Conservation (phyloP, 2,329 filamentous ascomycete genomes). For the Fusarium buxicola region DNA sequence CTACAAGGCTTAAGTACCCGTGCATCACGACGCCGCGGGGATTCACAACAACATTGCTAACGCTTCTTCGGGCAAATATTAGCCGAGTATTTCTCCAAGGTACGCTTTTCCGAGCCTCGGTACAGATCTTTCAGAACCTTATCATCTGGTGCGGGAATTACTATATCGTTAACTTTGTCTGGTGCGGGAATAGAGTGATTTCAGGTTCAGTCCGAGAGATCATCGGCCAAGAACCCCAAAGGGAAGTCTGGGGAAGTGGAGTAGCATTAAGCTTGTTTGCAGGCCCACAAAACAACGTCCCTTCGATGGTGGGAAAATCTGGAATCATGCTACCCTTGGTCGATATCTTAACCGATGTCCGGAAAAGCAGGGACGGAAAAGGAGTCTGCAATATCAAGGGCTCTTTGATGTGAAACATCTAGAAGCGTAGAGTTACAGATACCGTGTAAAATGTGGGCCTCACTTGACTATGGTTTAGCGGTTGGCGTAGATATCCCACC, state of each 20-base stretch:
- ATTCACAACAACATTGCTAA: neutral
- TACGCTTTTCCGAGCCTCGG: neutral
- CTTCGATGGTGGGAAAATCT: constrained; percentile 14
- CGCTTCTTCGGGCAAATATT: neutral
- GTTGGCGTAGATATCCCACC: too few species aligned
- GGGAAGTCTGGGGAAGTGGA: neutral
- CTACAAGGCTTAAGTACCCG: neutral
- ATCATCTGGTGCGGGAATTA: neutral
- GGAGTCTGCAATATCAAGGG: neutral
- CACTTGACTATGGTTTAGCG: too few species aligned
- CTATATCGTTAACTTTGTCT: too few species aligned
- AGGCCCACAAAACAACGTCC: neutral
- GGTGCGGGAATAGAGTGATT: neutral
- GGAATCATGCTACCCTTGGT: neutral
- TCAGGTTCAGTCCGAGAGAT: neutral
- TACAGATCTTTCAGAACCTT: neutral
- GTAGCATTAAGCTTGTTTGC: constrained; percentile 14
- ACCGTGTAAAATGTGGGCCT: too few species aligned
- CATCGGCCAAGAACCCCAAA: neutral
- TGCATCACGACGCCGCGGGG: too few species aligned
- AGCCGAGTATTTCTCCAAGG: neutral
- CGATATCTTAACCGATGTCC: neutral
- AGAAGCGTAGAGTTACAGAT: too few species aligned
- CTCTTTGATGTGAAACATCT: too few species aligned
- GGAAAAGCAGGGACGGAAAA: constrained; percentile 11